Evolutionary conservation across 352 stramenopile species (phyloP).

Genomic region (Phytophthora palmivora): DNA sequence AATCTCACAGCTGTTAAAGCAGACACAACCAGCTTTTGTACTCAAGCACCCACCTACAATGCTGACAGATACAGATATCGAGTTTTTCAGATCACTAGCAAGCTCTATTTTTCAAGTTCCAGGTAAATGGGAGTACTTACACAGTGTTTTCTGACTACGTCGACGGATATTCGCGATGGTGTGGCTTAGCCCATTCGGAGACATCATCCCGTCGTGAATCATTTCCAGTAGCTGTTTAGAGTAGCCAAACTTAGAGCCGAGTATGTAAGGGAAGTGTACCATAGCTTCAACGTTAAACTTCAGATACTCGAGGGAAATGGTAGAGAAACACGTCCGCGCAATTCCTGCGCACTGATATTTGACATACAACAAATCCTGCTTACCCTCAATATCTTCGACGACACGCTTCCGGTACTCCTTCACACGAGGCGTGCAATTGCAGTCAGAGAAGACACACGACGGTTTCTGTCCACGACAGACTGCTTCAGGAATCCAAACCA

Average conservation of each 20-base stretch:
- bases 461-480: too few species aligned
- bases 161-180: not conserved
- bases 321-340: too few species aligned
- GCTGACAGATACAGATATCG: not conserved
- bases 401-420: too few species aligned
- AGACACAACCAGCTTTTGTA: not conserved
- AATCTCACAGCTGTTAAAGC: not conserved
- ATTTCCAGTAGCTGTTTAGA: not conserved
- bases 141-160: not conserved
- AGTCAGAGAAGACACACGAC: too few species aligned
- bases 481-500: not conserved
- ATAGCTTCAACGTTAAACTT: too few species aligned
- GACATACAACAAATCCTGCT: too few species aligned
- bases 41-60: not conserved
- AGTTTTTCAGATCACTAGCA: not conserved
- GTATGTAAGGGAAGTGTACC: too few species aligned
- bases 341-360: too few species aligned
- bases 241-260: not conserved
- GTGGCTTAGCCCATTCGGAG: not conserved
- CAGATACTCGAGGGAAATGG: too few species aligned
- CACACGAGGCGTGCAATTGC: too few species aligned
- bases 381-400: too few species aligned
- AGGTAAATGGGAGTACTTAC: not conserved
- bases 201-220: not conserved
- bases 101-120: not conserved